Evolutionary conservation across 805 yeast genomes (phyloP).

Genomic region (Saccharomycopsis microspora): DNA sequence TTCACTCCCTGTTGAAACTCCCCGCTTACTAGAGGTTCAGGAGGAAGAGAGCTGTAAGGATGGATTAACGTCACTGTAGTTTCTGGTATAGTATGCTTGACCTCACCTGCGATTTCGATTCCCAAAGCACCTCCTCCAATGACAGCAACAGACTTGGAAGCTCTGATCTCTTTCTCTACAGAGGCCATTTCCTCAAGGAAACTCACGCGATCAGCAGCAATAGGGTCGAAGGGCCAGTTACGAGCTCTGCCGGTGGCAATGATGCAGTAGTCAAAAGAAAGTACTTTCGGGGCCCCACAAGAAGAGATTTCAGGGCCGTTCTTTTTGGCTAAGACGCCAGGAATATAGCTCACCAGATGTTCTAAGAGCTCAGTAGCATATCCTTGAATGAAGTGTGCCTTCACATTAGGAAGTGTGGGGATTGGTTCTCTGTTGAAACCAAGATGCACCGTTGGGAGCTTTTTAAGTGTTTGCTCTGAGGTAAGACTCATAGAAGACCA

Average conservation of each 20-base stretch:
- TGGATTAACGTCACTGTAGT: conserved; percentile 29
- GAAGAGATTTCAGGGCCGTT: neutral
- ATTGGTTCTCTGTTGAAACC: conserved; percentile 12
- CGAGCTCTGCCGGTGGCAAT: conserved; percentile 40
- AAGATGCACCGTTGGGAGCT: neutral
- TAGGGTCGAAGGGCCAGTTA: conserved; percentile 43
- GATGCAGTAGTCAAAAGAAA: conserved; percentile 33
- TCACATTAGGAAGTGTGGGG: conserved; percentile 3
- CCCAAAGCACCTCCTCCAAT: conserved; percentile 47
- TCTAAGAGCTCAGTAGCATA: conserved; percentile 16
- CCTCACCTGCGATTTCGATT: conserved; percentile 38
- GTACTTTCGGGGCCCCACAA: no score
- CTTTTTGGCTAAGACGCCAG: neutral
- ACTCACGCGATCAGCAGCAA: conserved; percentile 26
- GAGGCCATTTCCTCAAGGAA: conserved; percentile 32
- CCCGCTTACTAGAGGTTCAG: conserved; percentile 23
- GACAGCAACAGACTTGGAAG: conserved; percentile 29
- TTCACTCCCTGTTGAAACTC: conserved; percentile 17
- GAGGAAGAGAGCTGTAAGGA: conserved; percentile 31
- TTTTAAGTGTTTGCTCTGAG: conserved; percentile 17
- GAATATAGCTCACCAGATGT: conserved; percentile 10
- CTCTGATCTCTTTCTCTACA: no score
- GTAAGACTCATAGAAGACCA: conserved; percentile 26
- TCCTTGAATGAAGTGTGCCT: conserved; percentile 13
- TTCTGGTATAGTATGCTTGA: conserved; percentile 27